These are phyloP conservation scores for Kodamaea restingae DNA, from an alignment of 805 yeast species.

Conservation along the genomic window DNA sequence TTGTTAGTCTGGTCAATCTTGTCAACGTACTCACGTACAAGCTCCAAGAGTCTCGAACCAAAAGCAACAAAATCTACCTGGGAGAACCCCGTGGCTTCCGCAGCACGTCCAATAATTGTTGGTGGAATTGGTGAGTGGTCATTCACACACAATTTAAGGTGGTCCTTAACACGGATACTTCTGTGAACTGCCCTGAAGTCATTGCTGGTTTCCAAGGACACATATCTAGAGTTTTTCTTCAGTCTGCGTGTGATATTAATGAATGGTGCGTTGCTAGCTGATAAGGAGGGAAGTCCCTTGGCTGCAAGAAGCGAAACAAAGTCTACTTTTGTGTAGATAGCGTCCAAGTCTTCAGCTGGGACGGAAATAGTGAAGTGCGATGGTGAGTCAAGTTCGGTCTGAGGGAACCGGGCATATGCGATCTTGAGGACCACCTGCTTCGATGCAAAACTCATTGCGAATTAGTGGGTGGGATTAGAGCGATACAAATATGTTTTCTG, in stretches of 20 bases:
- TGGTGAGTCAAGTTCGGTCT: conserved; percentile 1
- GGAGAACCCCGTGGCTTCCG: conserved; percentile 1
- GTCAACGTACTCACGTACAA: conserved; percentile 1
- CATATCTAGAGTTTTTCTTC: conserved; percentile 41
- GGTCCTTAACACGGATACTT: conserved; percentile 46
- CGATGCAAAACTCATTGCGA: conserved; percentile 1
- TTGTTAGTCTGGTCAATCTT: conserved; percentile 1
- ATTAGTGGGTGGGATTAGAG: not conserved
- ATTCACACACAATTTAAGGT: conserved; percentile 32
- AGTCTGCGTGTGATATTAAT: conserved; percentile 36
- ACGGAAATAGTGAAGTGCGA: conserved; percentile 3
- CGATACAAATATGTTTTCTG: not conserved
- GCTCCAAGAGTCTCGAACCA: conserved; percentile 1
- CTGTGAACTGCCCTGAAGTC: conserved; percentile 44
- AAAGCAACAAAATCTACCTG: conserved; percentile 3
- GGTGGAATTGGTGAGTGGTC: conserved; percentile 14
- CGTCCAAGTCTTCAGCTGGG: conserved; percentile 3
- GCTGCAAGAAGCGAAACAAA: conserved; percentile 8
- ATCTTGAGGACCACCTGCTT: conserved; percentile 6
- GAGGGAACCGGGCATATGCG: conserved; percentile 5
- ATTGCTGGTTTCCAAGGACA: conserved; percentile 31
- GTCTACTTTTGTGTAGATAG: conserved; percentile 9
- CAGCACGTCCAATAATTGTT: conserved; percentile 1
- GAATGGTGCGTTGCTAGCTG: conserved; percentile 5
- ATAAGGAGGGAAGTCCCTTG: conserved; percentile 3